phyloP scores from a whole-genome alignment of 441 rosid genomes.

The Pelargonium australe region DNA sequence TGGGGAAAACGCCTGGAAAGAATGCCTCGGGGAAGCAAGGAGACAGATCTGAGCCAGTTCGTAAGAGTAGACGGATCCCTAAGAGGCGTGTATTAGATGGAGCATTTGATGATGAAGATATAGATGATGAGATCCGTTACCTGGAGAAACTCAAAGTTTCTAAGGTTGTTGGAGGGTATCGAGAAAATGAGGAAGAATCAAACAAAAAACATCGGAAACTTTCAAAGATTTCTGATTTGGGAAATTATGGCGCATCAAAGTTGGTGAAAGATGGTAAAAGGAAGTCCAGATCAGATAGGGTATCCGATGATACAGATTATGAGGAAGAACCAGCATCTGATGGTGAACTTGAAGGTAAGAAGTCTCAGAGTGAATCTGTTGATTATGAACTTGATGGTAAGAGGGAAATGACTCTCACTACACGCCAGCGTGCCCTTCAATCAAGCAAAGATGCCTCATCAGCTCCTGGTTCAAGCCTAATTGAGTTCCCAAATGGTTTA shows the following conservation, averaged over 20 bases:
- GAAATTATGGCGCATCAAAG: slow-evolving; percentile 30
- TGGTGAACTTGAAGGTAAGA: slow-evolving; percentile 44
- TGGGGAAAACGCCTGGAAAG: slow-evolving; percentile 1
- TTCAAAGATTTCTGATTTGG: slow-evolving; percentile 45
- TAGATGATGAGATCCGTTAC: slow-evolving; percentile 76
- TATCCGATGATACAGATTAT: slow-evolving; percentile 43
- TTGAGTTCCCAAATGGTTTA: slow-evolving; percentile 89
- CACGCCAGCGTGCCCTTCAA: slow-evolving; percentile 87
- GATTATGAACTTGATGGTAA: slow-evolving; percentile 48
- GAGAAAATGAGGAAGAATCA: slow-evolving; percentile 49
- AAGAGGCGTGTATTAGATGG: slow-evolving; percentile 60
- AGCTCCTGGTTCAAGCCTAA: slow-evolving; percentile 41
- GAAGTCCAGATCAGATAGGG: slow-evolving; percentile 38
- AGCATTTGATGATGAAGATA: slow-evolving; percentile 54
- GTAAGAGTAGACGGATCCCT: slow-evolving; percentile 72
- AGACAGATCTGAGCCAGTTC: slow-evolving; percentile 39
- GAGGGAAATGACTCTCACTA: slow-evolving; percentile 64
- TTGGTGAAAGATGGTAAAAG: slow-evolving; percentile 46
- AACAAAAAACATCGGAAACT: slow-evolving; percentile 49
- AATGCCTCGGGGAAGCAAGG: slow-evolving; percentile 3
- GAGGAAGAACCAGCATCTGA: slow-evolving; percentile 51
- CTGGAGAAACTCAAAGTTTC: slow-evolving; percentile 60
- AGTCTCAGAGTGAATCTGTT: slow-evolving; percentile 51
- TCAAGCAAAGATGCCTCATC: slow-evolving; percentile 54
- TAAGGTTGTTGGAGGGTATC: slow-evolving; percentile 32